Evolutionary conservation across 331 rosid genomes (phyloP), one percentile per base, ranked within the genome.

Genomic region (Rosa hybrid): DNA sequence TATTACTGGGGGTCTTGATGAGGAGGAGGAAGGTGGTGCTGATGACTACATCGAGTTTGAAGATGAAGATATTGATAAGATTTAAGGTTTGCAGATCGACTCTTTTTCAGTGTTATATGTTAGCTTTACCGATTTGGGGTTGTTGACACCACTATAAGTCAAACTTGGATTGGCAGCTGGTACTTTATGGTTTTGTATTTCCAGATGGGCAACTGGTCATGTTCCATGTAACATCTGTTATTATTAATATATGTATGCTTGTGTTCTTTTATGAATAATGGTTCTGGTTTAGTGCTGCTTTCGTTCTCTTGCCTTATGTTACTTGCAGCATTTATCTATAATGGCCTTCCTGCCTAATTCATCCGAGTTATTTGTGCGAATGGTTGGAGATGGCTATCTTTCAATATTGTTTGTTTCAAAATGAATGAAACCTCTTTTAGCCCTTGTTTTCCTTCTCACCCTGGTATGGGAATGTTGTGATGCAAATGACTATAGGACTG

Each of bases 1-100:
- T 53, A 83, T 83, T 45, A 79, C 81, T 68, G 84, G 80, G 4
- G 88, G 83, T 48, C 73, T 80, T 46, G 90, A 83, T 4, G 92
- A 86, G 0, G 92, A 85, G 3, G 90, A 85, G 1, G 89, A 81
- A 9, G 80, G 74, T 8, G 89, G 81, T 65, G 87, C 57, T n/a
- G 87, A 86, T 16, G 84, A 79, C 41, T 86, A 82, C 50, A 45
- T 89, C 50, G 89, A 89, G 86, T 85, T 89, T 71, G 87, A 82
- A 80, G 92, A 89, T 42, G 92, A 89, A 76, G 88, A 89, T 51
- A 82, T 89, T 49, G 92, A 89, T 76, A 84, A 80, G 75, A 82
- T 86, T 1, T 89, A 82, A 86, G 75, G 23, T 45, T 34, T 30
- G 38, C 30, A n/a, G n/a, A 51, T 13, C 27, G 50, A 11, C 62